Evolutionary conservation across 2,329 filamentous ascomycete species (phyloP), one percentile per base, ranked within the genome.

Genomic region (Epichloe bromicola): DNA sequence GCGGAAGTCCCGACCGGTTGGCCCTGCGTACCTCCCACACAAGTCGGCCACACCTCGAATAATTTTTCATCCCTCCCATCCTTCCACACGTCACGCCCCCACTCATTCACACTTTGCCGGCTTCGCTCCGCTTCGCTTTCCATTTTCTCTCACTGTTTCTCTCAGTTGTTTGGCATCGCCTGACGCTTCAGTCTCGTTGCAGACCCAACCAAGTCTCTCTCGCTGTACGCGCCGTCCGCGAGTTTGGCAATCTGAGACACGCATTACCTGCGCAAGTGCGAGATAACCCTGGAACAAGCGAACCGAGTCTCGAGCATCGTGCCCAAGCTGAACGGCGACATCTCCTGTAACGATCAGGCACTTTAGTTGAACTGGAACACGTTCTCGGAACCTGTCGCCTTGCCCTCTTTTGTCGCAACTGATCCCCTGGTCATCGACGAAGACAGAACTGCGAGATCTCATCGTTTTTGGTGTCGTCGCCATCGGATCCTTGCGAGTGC

Each of bases 1-100:
- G 73, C 69, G 73, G 74, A 77, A 76, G 69, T 72, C 68, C 71
- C 73, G 73, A 77, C 72, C 71, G 67, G 71, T 48, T 69, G 70
- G 72, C 73, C 73, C 63, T 74, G 70, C 71, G 72, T 72, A 74
- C 65, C 67, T 66, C 63, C 68, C 67, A 65, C 65, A 64, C 65
- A 64, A 70, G 70, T 74, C 62, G 72, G 71, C 68, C 69, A 65
- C 59, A 53, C 60, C 57, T 63, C 62, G 60, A 65, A 49, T 42
- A 65, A 65, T 63, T 61, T 60, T 64, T 59, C 58, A 61, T 60
- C 48, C 54, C 48, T 58, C 53, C 59, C 58, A 17, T 23, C 34
- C 44, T 19, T 26, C 23, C 49, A 36, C 58, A 64, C 61, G 61
- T 63, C 63, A 62, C 62, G 59, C 58, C 63, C 63, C 63, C 61